Evolutionary conservation across 306 rosid species (phyloP), one percentile per base, ranked within the genome.

Genomic region (Malus orientalis): DNA sequence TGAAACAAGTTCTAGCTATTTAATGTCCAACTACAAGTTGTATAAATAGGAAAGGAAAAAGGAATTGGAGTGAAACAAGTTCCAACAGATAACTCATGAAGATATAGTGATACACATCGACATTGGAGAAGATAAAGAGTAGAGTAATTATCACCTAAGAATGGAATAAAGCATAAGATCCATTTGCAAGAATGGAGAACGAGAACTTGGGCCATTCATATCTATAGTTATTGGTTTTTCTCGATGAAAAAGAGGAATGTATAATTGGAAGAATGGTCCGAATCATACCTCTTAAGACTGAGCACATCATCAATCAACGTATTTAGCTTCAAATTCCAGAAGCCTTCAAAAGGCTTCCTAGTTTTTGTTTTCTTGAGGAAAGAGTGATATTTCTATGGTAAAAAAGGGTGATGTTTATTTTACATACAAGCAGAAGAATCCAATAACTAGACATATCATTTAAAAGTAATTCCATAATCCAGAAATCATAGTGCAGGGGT

Each of bases 1-100:
- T 94, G 84, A 74, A 73, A 81, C 66, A 79, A 67, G 77, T 80
- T 49, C 63, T 18, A 70, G 29, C 62, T 57, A 44, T 51, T 20
- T 19, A 72, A 38, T 53, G 27, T 33, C 42, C 19, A 32, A 29
- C 18, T 30, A 15, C n/a, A 64, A 30, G 40, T 54, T 55, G 76
- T 55, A 7, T 33, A 47, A n/a, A 38, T 38, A 73, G 54, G 59
- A 13, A 71, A 22, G 12, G n/a, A 6, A 55, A 70, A 33, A 53
- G 10, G 10, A 73, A 73, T 22, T 57, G 47, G 67, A 8, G 27
- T 19, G 40, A 32, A 73, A 14, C 30, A 71, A 71, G 23, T 73
- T 58, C 38, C 45, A 57, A 36, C 36, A 61, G 54, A 54, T 25
- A 71, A 33, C 67, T 73, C 23, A 72, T 54, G 54, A 13, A 40